Conservation (phyloP, 2,329 filamentous ascomycete species). For the Colletotrichum magnum region DNA sequence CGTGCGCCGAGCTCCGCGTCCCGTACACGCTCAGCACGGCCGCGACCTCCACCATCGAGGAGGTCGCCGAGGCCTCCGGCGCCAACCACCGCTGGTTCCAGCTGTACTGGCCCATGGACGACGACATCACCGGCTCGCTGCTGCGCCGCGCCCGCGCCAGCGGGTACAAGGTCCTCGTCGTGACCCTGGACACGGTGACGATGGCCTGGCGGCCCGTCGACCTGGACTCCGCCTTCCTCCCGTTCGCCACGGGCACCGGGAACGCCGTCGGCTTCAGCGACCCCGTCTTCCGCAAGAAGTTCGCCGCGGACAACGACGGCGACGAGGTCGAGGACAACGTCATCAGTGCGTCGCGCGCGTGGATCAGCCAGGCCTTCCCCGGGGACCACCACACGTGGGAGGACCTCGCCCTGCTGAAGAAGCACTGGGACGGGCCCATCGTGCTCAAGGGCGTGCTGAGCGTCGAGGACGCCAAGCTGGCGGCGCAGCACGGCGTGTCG, state of each 20-base stretch:
- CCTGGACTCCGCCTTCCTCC: constrained; percentile 73
- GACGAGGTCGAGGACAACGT: constrained; percentile 63
- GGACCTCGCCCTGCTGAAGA: constrained; percentile 69
- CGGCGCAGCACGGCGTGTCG: constrained; percentile 67
- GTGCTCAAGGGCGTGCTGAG: constrained; percentile 53
- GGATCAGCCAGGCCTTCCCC: constrained; percentile 67
- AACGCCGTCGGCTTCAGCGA: constrained; percentile 76
- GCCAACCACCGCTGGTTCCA: constrained; percentile 78
- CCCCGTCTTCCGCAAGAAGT: constrained; percentile 73
- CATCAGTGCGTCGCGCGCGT: constrained; percentile 64
- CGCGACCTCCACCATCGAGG: constrained; percentile 73
- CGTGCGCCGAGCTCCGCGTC: constrained; percentile 71
- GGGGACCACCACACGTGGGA: constrained; percentile 71
- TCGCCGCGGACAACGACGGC: constrained; percentile 64
- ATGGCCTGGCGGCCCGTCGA: constrained; percentile 79
- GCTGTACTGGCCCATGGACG: constrained; percentile 79
- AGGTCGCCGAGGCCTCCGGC: constrained; percentile 72
- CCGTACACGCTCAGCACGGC: constrained; percentile 80
- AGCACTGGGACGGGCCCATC: constrained; percentile 75
- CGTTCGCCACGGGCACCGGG: constrained; percentile 72
- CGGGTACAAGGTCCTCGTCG: constrained; percentile 76
- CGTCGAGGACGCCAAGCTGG: constrained; percentile 53
- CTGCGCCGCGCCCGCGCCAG: constrained; percentile 71
- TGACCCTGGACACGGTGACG: constrained; percentile 80
- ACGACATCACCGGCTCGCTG: constrained; percentile 76